These are phyloP conservation scores for Bauhinia variegata DNA, from an alignment of 306 rosid species.

Conservation along the genomic window DNA sequence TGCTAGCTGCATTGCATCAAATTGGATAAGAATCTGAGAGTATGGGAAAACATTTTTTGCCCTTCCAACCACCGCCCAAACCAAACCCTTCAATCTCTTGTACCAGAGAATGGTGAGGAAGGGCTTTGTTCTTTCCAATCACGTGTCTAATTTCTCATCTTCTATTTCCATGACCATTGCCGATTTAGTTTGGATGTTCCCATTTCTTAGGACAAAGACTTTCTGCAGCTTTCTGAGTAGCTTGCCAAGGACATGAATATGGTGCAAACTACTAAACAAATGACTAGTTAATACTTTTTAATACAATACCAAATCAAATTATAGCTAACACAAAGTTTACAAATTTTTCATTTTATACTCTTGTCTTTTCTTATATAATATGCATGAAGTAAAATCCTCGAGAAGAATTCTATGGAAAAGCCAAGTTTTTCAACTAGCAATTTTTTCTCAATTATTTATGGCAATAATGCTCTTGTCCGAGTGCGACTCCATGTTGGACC, in stretches of 20 bases:
- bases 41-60: conserved; percentile 57
- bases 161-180: conserved; percentile 37
- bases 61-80: conserved; percentile 72
- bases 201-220: conserved; percentile 51
- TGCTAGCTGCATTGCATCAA: conserved; percentile 40
- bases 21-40: conserved; percentile 53
- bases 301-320: not conserved
- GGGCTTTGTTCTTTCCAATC: conserved; percentile 37
- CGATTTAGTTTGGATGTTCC: conserved; percentile 56
- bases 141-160: conserved; percentile 41
- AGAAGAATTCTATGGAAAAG: no score
- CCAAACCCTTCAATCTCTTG: conserved; percentile 52
- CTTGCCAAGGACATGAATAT: conserved; percentile 40
- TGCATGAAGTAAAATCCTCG: no score
- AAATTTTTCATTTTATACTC: no score
- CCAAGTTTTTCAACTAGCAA: no score
- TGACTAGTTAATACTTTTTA: not conserved
- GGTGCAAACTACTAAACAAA: conserved; percentile 27
- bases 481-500: no score
- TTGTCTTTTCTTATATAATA: no score
- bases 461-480: no score
- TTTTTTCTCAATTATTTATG: no score
- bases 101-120: conserved; percentile 29
- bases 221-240: conserved; percentile 40
- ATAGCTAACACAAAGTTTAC: no score